phyloP scores from a whole-genome alignment of 2,329 filamentous ascomycete species.

The Epichloe elymi region DNA sequence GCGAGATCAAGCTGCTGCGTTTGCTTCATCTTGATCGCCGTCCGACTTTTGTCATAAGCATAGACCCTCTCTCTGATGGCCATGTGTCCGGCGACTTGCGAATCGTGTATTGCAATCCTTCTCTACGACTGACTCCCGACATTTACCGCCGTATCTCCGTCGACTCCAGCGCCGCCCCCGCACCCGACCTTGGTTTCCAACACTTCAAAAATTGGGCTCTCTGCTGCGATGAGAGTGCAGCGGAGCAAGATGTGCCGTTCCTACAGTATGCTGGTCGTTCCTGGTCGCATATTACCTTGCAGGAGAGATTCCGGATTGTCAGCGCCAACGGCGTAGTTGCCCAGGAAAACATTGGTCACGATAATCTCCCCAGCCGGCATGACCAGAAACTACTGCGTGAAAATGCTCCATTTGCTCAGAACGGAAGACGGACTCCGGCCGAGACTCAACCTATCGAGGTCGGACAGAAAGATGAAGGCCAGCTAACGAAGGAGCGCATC shows the following conservation, averaged over 20 bases:
- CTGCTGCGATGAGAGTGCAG: neutral
- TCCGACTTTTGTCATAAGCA: conserved; percentile 26
- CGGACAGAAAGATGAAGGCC: conserved; percentile 13
- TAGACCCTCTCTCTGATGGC: conserved; percentile 7
- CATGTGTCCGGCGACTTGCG: conserved; percentile 6
- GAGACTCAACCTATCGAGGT: conserved; percentile 2
- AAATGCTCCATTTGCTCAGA: neutral
- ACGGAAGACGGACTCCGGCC: neutral
- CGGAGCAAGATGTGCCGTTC: conserved; percentile 1
- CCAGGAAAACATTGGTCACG: conserved; percentile 6
- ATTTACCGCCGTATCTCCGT: conserved; percentile 1
- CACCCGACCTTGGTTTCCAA: neutral
- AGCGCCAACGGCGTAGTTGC: conserved; percentile 11
- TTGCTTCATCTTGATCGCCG: conserved; percentile 28
- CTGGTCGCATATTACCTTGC: conserved; percentile 4
- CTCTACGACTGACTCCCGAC: conserved; percentile 1
- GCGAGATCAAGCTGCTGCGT: conserved; percentile 23
- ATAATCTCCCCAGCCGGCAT: neutral
- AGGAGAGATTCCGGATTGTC: conserved; percentile 1
- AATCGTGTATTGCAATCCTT: conserved; percentile 25
- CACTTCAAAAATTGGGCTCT: conserved; percentile 4
- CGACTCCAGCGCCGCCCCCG: neutral
- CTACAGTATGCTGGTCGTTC: conserved; percentile 5
- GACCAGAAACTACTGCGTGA: neutral
- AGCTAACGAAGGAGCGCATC: conserved; percentile 11